phyloP scores from a whole-genome alignment of 176 grass and related monocot species.

The Pontederia crassipes region DNA sequence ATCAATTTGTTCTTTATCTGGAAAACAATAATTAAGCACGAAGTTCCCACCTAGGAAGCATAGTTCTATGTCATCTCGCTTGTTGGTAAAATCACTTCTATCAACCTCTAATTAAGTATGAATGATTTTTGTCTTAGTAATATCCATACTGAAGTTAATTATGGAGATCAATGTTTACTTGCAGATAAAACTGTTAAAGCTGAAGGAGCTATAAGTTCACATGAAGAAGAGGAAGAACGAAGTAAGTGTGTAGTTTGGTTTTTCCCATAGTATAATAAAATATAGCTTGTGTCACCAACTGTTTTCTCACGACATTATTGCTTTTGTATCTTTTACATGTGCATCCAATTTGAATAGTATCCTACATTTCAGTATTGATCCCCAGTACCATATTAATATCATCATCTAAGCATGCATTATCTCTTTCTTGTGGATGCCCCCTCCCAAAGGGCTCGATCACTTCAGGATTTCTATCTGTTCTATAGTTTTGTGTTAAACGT shows the following conservation, averaged over 20 bases:
- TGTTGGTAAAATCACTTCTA: no score
- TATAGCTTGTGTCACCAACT: neutral
- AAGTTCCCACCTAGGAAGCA: no score
- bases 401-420: no score
- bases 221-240: slow-evolving; percentile 9
- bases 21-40: no score
- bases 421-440: neutral
- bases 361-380: no score
- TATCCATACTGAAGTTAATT: neutral
- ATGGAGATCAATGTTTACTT: neutral
- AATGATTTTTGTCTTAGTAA: neutral
- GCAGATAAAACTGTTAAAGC: neutral
- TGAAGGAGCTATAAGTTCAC: neutral
- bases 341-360: no score
- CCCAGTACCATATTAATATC: no score
- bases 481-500: neutral
- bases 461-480: neutral
- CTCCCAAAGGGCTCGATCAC: neutral
- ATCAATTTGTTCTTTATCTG: no score
- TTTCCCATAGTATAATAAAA: neutral
- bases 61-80: no score
- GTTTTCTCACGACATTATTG: neutral
- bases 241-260: slow-evolving; percentile 4
- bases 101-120: no score
- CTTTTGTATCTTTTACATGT: neutral